phyloP scores from a whole-genome alignment of 805 yeast genomes.

The Cyberlindnera mrakii region DNA sequence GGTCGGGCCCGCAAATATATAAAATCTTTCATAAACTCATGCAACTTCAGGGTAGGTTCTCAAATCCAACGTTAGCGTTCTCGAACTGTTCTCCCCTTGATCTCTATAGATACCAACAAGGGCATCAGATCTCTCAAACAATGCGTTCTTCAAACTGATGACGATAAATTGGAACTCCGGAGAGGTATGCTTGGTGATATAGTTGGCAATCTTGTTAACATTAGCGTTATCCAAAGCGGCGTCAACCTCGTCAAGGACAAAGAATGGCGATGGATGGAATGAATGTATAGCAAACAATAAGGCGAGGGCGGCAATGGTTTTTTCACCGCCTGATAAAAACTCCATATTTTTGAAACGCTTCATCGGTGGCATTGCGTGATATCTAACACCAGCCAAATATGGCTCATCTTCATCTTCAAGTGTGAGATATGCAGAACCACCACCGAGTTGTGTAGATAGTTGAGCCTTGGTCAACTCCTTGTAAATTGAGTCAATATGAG shows the following conservation, averaged over 20 bases:
- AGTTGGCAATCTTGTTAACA: slow-evolving; percentile 81
- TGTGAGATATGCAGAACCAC: slow-evolving; percentile 90
- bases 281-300: slow-evolving; percentile 87
- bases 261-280: slow-evolving; percentile 89
- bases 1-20: not conserved
- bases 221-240: slow-evolving; percentile 93
- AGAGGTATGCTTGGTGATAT: slow-evolving; percentile 68
- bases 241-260: slow-evolving; percentile 95
- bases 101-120: slow-evolving; percentile 90
- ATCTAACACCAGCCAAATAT: slow-evolving; percentile 72
- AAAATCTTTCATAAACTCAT: not conserved
- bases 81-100: slow-evolving; percentile 65
- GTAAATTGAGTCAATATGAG: slow-evolving; percentile 67
- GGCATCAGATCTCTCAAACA: slow-evolving; percentile 85
- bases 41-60: slow-evolving; percentile 45
- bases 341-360: slow-evolving; percentile 92
- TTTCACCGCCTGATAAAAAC: slow-evolving; percentile 91
- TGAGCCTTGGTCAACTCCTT: slow-evolving; percentile 68
- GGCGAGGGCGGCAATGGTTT: slow-evolving; percentile 93
- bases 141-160: slow-evolving; percentile 79
- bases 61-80: slow-evolving; percentile 67
- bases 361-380: slow-evolving; percentile 95
- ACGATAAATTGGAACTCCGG: slow-evolving; percentile 86
- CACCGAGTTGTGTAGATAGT: slow-evolving; percentile 57
- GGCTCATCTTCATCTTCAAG: slow-evolving; percentile 90